Percentiles rank a stretch among this genome's conserved stretches.
These are phyloP conservation scores for Aspergillus egyptiacus DNA, from an alignment of 495 filamentous ascomycete genomes.

Conservation along the genomic window DNA sequence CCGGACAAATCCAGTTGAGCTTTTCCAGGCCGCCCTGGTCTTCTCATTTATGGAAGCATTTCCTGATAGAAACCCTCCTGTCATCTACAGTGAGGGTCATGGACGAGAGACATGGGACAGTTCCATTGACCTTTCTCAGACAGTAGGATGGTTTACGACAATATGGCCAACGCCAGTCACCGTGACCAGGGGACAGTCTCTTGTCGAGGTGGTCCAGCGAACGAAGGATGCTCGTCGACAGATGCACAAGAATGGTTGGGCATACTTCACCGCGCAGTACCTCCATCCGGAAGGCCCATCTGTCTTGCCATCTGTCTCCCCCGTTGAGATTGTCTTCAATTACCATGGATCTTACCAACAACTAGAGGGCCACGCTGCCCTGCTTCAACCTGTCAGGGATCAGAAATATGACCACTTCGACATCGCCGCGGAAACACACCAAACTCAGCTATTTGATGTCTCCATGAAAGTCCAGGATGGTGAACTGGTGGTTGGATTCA, in stretches of 20 bases:
- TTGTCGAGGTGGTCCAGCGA: background rate
- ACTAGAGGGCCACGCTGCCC: too few species aligned
- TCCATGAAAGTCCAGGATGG: too few species aligned
- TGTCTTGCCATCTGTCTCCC: too few species aligned
- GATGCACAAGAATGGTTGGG: constrained; percentile 18
- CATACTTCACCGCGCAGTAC: too few species aligned
- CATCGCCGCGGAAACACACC: too few species aligned
- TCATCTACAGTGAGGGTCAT: constrained; percentile 42
- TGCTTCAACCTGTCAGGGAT: too few species aligned
- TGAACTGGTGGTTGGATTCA: too few species aligned
- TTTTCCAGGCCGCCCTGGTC: constrained; percentile 36
- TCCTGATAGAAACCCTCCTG: constrained; percentile 40
- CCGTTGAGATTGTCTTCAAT: too few species aligned
- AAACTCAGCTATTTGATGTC: too few species aligned
- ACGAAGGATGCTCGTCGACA: constrained; percentile 18
- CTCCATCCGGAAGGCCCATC: too few species aligned
- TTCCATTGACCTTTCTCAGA: constrained; percentile 37
- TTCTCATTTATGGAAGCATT: constrained; percentile 33
- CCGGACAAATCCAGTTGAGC: constrained; percentile 33
- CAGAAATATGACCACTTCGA: too few species aligned
- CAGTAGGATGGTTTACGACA: constrained; percentile 49
- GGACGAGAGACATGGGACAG: constrained; percentile 38
- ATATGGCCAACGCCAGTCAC: constrained; percentile 25
- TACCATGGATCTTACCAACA: too few species aligned
- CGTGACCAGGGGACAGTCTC: background rate